These are phyloP conservation scores for Corylus americana DNA, from an alignment of 306 rosid genomes.

Conservation along the genomic window DNA sequence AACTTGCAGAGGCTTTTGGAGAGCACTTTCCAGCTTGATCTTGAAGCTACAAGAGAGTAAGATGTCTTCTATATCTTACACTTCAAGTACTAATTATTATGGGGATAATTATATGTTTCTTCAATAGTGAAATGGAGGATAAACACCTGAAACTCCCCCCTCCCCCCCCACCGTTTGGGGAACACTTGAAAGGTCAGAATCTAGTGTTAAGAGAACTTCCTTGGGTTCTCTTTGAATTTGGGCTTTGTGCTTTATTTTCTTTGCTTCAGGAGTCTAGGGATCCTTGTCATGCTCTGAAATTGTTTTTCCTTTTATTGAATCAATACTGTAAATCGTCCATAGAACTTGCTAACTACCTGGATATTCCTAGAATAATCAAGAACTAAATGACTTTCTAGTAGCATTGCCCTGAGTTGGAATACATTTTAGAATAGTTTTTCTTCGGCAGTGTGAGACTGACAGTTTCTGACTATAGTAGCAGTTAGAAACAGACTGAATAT, in stretches of 20 bases:
- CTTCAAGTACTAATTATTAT: constrained; percentile 16
- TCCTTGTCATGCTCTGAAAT: not conserved
- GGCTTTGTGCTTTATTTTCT: not conserved
- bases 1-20: constrained; percentile 82
- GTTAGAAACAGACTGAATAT: not conserved
- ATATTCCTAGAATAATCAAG: not conserved
- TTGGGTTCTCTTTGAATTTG: not conserved
- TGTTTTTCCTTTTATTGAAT: not conserved
- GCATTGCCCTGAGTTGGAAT: not conserved
- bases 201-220: not conserved
- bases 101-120: not conserved
- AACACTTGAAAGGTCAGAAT: not conserved
- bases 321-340: not conserved
- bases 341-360: not conserved
- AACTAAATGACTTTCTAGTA: not conserved
- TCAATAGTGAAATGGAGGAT: not conserved
- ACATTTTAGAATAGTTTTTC: not conserved
- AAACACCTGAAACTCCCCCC: not conserved
- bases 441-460: not conserved
- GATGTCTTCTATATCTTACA: constrained; percentile 27
- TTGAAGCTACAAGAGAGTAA: constrained; percentile 81
- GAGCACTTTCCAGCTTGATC: constrained; percentile 85
- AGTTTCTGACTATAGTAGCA: not conserved
- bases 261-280: not conserved
- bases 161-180: not conserved